Evolutionary conservation across 1,139 yeast species (phyloP), one percentile per base, ranked within the genome.

Genomic region (Waltiozyma sp.): DNA sequence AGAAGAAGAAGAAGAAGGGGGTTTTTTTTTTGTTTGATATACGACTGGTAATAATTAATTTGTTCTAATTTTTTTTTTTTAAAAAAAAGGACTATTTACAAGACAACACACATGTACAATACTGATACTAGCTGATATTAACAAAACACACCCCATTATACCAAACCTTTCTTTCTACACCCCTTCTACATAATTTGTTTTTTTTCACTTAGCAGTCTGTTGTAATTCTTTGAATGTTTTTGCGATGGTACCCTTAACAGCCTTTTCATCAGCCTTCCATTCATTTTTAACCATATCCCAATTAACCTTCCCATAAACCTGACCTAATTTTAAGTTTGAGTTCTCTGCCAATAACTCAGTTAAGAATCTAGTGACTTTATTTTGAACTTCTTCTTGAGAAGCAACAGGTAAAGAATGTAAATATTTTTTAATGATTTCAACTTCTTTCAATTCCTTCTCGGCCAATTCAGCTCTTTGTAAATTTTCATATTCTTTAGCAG

Each of bases 391-490:
- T 35, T 65, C 73, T 26, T 65, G 66, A 1, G 72, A 58, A 1
- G 83, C 73, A 39, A 77, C 73, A 9, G 80, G 77, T 23, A 80
- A 58, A 34, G 59, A 51, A 2, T 53, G 47, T 39, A 72, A 53
- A 47, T 78, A 72, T 35, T 61, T 58, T 28, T 67, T 52, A 38
- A 80, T 65, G 38, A 77, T 61, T 0, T 55, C 61, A 28, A 73
- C 60, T 58, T 80, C 85, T 34, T 64, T 59, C 24, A 63, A 52
- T 59, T 80, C 88, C 47, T 69, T 74, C 26, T 68, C 70, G 3
- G 73, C 83, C 46, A 79, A 60, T 50, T 80, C 87, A 2, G 64
- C 65, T 42, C 85, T 68, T 15, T 69, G 65, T 39, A 75, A 74
- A 31, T 65, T 64, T 33, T 59, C 46, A 54, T 71, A 80, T 50